Base-by-base conservation (phyloP, 139 green algal genomes). In the Volvox africanus region DNA sequence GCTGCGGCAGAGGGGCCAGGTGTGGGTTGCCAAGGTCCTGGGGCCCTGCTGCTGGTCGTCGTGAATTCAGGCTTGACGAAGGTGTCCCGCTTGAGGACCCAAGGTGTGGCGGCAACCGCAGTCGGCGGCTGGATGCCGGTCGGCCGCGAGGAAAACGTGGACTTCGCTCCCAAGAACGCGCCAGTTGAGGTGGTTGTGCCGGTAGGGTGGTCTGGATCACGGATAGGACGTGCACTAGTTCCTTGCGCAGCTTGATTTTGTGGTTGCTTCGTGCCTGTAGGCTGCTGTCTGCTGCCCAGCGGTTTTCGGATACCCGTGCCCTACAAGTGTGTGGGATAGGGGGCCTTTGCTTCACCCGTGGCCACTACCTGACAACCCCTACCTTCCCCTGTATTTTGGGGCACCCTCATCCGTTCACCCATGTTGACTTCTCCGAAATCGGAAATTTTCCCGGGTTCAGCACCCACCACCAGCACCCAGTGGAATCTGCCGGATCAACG, bases 61-160 rank as follows among this genome's bases (percentile, higher is more conserved):
- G 75, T 33, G 83, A 37, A 28, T 37, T 89, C 83, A 28, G 24
- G 24, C 36, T 89, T 89, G 67, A 89, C 18, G 67, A 37, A 19
- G 20, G n/a, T 19, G 35, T 26, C 19, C 5, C 2, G 36, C 16
- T 65, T 2, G 2, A 89, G 67, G 24, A 81, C 67, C 83, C 83
- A 89, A 17, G 67, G 83, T 1, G 67, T 81, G 36, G 20, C 12
- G 35, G 67, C 1, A 11, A 62, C 30, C 24, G 67, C 50, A 22
- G 80, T n/a, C 28, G 18, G 75, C 1, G 32, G 32, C 32, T 35
- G 75, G 30, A 35, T 35, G 75, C 75, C 32, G 75, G 22, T 18
- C 26, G 71, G 75, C 75, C 32, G 30, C 32, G 32, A 33, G 32
- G 75, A 22, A 55, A 35, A 33, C 13, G 75, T 65, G 20, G 19